Conservation (phyloP, 805 yeast species). For the Teunomyces barrocoloradensis region DNA sequence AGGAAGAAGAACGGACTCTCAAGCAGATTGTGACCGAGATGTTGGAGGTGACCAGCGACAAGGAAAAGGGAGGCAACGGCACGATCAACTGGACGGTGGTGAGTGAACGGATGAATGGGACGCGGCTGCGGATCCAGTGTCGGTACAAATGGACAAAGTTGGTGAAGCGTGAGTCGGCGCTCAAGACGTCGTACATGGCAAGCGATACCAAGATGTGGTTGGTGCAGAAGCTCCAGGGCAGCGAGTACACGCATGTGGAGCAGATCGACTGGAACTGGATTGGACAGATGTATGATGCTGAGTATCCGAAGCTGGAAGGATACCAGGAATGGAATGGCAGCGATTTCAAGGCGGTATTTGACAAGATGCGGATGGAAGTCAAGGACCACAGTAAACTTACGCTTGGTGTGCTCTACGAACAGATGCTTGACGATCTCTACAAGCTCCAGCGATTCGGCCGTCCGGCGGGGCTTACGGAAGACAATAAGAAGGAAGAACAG, state of each 20-base stretch:
- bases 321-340: conserved; percentile 50
- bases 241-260: conserved; percentile 23
- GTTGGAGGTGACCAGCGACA: conserved; percentile 21
- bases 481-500: not conserved
- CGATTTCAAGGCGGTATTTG: conserved; percentile 63
- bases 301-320: conserved; percentile 3
- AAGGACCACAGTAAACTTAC: conserved; percentile 35
- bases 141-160: conserved; percentile 93
- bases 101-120: conserved; percentile 85
- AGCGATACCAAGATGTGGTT: conserved; percentile 37
- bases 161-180: conserved; percentile 50
- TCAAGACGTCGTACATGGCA: conserved; percentile 32
- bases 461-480: not conserved
- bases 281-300: conserved; percentile 15
- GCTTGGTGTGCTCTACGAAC: conserved; percentile 3
- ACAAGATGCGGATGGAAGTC: conserved; percentile 52
- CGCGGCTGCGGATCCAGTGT: conserved; percentile 88
- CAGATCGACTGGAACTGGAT: conserved; percentile 37
- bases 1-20: conserved; percentile 65
- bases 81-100: conserved; percentile 88
- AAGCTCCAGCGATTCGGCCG: conserved; percentile 1
- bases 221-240: conserved; percentile 26
- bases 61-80: conserved; percentile 31
- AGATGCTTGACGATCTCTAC: not conserved
- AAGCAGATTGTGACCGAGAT: conserved; percentile 53